Percentiles rank a stretch among this genome's conserved stretches.
Conservation (phyloP, 2,329 filamentous ascomycete genomes). For the Tolypocladium tropicale region DNA sequence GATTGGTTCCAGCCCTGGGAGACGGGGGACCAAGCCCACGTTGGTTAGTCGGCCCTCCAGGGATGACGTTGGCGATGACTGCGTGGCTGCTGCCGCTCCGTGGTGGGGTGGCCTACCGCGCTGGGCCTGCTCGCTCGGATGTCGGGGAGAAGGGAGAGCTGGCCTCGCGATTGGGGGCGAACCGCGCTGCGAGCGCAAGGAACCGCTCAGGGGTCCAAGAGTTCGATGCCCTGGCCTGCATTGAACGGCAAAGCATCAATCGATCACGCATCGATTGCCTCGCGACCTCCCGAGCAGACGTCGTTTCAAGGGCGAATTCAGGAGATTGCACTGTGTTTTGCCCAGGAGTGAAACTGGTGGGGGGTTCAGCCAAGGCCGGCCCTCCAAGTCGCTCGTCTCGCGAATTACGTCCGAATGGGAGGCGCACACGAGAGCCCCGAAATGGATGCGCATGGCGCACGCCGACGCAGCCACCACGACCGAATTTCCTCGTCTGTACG, state of each 20-base stretch:
- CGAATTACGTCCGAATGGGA: not conserved
- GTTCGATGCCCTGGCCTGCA: not conserved
- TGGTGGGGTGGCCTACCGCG: not conserved
- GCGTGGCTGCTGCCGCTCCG: not conserved
- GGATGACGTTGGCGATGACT: not conserved
- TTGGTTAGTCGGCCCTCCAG: not conserved
- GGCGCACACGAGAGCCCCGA: no score
- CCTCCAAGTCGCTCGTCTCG: not conserved
- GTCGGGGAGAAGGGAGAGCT: no score
- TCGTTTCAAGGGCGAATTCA: not conserved
- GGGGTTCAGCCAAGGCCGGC: not conserved
- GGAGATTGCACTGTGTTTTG: not conserved
- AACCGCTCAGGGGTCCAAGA: not conserved
- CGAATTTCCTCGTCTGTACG: no score
- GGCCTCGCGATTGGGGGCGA: not conserved
- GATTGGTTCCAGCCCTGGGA: no score
- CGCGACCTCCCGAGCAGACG: not conserved
- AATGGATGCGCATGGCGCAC: no score
- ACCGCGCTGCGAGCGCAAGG: not conserved
- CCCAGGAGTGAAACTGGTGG: not conserved
- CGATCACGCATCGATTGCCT: not conserved
- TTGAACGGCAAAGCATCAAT: not conserved
- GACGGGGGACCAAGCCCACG: no score
- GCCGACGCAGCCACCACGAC: no score
- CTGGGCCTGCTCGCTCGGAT: not conserved